These are phyloP conservation scores for Zygoascus meyerae DNA, from an alignment of 1,139 yeast genomes.

Conservation along the genomic window DNA sequence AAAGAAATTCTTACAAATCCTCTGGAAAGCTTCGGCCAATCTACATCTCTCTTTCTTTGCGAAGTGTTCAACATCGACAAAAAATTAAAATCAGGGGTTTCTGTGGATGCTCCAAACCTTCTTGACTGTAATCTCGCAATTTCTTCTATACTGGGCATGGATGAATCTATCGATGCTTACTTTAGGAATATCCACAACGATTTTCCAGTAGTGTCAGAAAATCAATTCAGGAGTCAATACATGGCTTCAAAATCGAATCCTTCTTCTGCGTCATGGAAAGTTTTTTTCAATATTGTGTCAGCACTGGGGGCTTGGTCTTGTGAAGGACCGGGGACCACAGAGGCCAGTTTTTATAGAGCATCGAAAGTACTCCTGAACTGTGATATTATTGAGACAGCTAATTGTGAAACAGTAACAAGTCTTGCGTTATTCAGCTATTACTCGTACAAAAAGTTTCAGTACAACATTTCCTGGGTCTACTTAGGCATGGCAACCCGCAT, in stretches of 20 bases:
- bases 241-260: background rate
- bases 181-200: background rate
- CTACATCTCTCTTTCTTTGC: too few relatives aligned
- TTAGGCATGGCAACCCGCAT: constrained; percentile 60
- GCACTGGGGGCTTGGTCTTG: constrained; percentile 62
- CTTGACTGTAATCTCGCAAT: too few relatives aligned
- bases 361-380: constrained; percentile 39
- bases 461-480: constrained; percentile 62
- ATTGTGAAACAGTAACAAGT: constrained; percentile 47
- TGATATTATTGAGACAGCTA: constrained; percentile 43
- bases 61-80: too few relatives aligned
- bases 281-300: constrained; percentile 47
- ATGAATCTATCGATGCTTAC: background rate
- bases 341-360: constrained; percentile 47
- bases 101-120: too few relatives aligned
- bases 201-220: background rate
- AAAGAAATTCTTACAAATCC: too few relatives aligned
- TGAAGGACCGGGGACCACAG: constrained; percentile 45
- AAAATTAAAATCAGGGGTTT: too few relatives aligned
- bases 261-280: constrained; percentile 38
- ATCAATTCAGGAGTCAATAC: background rate
- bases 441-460: constrained; percentile 56
- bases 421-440: constrained; percentile 52
- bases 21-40: too few relatives aligned
- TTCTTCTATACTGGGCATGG: background rate